Evolutionary conservation across 2,329 filamentous ascomycete species (phyloP).

Genomic region (Emergomyces orientalis): DNA sequence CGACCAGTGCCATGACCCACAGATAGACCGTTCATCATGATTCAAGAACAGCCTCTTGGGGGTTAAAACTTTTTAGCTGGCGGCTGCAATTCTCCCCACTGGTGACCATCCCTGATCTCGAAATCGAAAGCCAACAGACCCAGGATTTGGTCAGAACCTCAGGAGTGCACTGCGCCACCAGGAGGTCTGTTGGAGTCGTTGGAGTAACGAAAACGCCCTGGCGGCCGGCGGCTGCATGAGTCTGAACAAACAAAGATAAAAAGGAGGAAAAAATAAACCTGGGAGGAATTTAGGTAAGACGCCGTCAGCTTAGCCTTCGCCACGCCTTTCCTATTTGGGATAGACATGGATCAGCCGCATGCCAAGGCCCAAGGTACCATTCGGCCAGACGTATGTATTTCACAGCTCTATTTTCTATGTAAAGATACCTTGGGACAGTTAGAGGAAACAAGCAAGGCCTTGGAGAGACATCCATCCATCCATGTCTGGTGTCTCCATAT

Average conservation of each 20-base stretch:
- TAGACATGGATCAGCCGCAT: not conserved
- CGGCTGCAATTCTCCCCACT: not conserved
- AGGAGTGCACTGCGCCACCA: not conserved
- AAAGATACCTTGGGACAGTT: too few species aligned
- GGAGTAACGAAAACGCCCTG: not conserved
- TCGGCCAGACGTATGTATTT: too few species aligned
- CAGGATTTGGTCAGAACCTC: not conserved
- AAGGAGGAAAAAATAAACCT: not conserved
- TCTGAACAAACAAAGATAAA: not conserved
- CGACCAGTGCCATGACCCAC: not conserved
- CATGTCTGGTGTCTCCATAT: too few species aligned
- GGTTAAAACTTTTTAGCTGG: not conserved
- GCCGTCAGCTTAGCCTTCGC: not conserved
- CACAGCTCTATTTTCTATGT: too few species aligned
- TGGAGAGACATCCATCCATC: too few species aligned
- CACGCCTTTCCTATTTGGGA: constrained; percentile 4
- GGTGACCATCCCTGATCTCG: too few species aligned
- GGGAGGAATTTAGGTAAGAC: not conserved
- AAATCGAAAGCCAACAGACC: not conserved
- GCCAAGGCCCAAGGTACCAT: not conserved
- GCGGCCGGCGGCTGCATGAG: not conserved
- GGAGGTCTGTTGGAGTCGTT: not conserved
- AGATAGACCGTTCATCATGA: not conserved
- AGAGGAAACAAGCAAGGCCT: too few species aligned
- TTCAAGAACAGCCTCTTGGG: not conserved